A percentile compares a stretch with the other conserved stretches of the same genome.
Conservation (phyloP, 768 basidiomycete species). For the Leccinum incarnatum region DNA sequence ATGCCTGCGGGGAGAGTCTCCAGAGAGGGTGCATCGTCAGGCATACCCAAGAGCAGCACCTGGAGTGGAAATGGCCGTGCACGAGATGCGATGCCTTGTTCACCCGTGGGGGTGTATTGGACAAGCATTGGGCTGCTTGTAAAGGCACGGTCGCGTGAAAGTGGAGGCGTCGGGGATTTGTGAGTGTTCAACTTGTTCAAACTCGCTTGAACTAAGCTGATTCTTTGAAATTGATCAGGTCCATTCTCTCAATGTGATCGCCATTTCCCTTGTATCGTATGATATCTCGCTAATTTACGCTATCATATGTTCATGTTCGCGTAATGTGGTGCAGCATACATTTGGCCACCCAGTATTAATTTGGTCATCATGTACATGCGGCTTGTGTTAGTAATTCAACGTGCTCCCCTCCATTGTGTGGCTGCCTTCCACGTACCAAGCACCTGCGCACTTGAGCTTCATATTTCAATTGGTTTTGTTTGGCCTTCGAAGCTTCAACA, state of each 20-base stretch:
- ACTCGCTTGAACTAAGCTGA: not conserved
- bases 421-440: conserved; percentile 1
- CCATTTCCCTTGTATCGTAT: not conserved
- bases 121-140: no score
- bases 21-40: conserved; percentile 14
- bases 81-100: conserved; percentile 9
- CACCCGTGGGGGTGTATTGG: no score
- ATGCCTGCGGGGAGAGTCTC: conserved; percentile 11
- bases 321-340: not conserved
- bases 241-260: not conserved
- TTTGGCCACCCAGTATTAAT: no score
- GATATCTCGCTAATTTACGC: not conserved
- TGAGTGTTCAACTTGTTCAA: not conserved
- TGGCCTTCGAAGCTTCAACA: not conserved
- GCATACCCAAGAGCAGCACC: conserved; percentile 25
- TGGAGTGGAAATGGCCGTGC: conserved; percentile 23
- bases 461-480: not conserved
- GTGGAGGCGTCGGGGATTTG: not conserved
- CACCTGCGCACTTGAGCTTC: not conserved
- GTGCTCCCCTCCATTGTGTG: not conserved
- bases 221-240: not conserved
- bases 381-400: not conserved
- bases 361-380: not conserved
- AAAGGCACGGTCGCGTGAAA: conserved; percentile 1
- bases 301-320: not conserved